Percentiles rank a stretch among this genome's conserved stretches.
Evolutionary conservation across 176 grass and related monocot genomes (phyloP).

Genomic region (Canna indica): DNA sequence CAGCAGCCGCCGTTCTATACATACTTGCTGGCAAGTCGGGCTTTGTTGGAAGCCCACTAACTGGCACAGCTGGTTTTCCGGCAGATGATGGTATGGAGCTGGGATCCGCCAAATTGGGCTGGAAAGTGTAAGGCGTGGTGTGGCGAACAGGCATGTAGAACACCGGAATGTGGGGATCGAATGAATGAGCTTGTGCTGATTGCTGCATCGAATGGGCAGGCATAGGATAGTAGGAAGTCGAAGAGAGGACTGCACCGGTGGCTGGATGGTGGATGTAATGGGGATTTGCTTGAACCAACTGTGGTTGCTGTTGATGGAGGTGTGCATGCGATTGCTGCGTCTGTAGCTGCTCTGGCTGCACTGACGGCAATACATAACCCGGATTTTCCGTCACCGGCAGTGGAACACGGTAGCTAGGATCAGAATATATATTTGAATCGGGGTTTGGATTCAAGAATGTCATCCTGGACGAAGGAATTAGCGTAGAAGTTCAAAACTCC

Average conservation of each 20-base stretch:
- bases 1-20: constrained; percentile 37
- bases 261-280: constrained; percentile 77
- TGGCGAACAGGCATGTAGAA: constrained; percentile 60
- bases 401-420: constrained; percentile 32
- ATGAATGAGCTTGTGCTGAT: constrained; percentile 37
- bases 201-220: constrained; percentile 40
- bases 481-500: not conserved
- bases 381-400: constrained; percentile 35
- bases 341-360: constrained; percentile 38
- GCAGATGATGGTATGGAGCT: not conserved
- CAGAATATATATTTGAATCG: constrained; percentile 11
- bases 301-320: constrained; percentile 42
- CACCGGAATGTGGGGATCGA: constrained; percentile 51
- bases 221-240: constrained; percentile 48
- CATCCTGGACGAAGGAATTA: not conserved
- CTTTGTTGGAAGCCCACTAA: constrained; percentile 39
- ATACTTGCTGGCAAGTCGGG: constrained; percentile 42
- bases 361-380: constrained; percentile 30
- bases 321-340: constrained; percentile 29
- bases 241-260: constrained; percentile 55
- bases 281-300: constrained; percentile 42
- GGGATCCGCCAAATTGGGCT: constrained; percentile 28
- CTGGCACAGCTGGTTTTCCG: constrained; percentile 31
- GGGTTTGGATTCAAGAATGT: not conserved
- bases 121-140: constrained; percentile 40